A percentile compares a stretch with the other conserved stretches of the same genome.
Conservation (phyloP, 371 early-diverging fungal species). For the Rhizopus stolonifer region DNA sequence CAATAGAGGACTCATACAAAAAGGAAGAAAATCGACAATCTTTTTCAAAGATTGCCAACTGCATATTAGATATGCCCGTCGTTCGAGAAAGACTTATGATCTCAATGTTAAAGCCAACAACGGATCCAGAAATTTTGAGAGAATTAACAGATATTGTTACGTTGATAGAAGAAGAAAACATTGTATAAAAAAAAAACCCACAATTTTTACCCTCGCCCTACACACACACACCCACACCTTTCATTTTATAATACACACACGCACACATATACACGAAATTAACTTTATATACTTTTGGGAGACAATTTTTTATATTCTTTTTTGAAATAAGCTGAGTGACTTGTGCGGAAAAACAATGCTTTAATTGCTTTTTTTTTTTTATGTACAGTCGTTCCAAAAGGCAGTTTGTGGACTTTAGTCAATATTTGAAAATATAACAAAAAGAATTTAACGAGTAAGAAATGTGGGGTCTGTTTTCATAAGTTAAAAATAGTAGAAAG, state of each 20-base stretch:
- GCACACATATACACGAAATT: not conserved
- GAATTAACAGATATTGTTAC: constrained; percentile 43
- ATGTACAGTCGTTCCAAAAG: too few relatives aligned
- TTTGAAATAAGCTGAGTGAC: not conserved
- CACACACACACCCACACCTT: not conserved
- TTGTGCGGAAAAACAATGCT: too few relatives aligned
- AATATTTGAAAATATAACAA: not conserved
- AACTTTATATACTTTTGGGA: not conserved
- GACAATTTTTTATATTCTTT: not conserved
- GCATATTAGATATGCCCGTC: constrained; percentile 39
- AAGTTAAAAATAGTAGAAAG: constrained; percentile 1
- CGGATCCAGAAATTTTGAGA: constrained; percentile 41
- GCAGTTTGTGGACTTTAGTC: constrained; percentile 1
- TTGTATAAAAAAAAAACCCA: constrained; percentile 9
- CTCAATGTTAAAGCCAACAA: constrained; percentile 43
- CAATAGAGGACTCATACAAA: not conserved
- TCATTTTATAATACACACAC: not conserved
- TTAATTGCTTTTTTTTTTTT: too few relatives aligned
- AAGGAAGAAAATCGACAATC: constrained; percentile 18
- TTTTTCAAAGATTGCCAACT: constrained; percentile 24
- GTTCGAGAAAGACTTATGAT: constrained; percentile 44
- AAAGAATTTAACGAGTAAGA: constrained; percentile 1
- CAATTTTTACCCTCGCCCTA: not conserved
- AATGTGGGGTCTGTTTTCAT: not conserved
- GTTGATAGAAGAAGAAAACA: constrained; percentile 40